These are phyloP conservation scores for Globisporangium cylindrosporum DNA, from an alignment of 352 stramenopile species.

Conservation along the genomic window DNA sequence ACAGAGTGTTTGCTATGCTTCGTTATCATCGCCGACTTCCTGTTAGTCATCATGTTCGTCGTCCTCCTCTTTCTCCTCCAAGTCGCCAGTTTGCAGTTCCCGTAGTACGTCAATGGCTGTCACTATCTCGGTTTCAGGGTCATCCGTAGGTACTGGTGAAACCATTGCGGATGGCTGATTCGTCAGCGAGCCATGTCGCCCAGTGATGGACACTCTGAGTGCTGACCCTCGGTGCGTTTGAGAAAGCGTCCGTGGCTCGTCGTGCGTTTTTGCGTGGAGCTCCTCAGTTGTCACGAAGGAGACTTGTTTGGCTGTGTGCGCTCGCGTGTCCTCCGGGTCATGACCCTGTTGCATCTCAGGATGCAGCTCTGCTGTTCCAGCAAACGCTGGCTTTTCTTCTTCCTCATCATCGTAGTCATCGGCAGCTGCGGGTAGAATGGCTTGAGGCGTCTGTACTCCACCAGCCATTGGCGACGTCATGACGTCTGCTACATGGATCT, in stretches of 20 bases:
- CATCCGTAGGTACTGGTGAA: background rate
- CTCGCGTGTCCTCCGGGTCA: background rate
- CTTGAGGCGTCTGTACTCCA: background rate
- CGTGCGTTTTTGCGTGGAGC: background rate
- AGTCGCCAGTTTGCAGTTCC: background rate
- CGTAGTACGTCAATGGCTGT: background rate
- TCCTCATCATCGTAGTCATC: background rate
- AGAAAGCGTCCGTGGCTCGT: background rate
- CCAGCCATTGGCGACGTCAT: conserved; percentile 3
- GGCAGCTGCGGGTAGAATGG: background rate
- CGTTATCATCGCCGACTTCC: background rate
- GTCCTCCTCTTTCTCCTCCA: conserved; percentile 3
- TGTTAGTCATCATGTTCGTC: background rate
- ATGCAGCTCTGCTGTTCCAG: no score
- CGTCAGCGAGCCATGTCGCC: background rate
- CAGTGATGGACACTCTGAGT: conserved; percentile 1
- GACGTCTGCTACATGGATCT: background rate
- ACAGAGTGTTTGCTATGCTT: background rate
- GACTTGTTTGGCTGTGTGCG: background rate
- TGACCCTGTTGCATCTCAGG: background rate
- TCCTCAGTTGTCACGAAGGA: background rate
- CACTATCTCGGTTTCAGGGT: conserved; percentile 2
- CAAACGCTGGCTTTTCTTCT: conserved; percentile 4
- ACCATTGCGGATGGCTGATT: background rate
- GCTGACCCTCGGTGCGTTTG: background rate